Conservation (phyloP, 1,284 basidiomycete species). For the Phlebopus sp. region DNA sequence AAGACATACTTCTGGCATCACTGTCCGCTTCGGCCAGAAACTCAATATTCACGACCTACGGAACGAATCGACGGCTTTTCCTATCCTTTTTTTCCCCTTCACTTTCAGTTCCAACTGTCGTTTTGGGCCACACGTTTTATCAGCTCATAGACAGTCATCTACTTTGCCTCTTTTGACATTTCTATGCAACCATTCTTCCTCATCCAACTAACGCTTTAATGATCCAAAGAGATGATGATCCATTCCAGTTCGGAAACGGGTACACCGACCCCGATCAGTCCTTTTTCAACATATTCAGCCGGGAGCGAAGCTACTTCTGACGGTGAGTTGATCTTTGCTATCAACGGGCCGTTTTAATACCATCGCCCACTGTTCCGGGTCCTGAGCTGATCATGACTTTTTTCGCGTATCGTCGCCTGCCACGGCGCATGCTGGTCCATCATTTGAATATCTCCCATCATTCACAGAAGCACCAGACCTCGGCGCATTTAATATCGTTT, state of each 20-base stretch:
- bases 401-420: not conserved
- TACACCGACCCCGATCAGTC: conserved; percentile 25
- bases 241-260: conserved; percentile 18
- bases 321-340: conserved; percentile 36
- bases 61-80: conserved; percentile 1
- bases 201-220: conserved; percentile 3
- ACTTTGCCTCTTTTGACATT: not conserved
- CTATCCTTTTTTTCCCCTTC: conserved; percentile 1
- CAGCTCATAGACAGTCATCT: not conserved
- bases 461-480: conserved; percentile 66
- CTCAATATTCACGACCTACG: not conserved
- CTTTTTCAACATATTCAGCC: conserved; percentile 32
- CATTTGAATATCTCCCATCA: conserved; percentile 3
- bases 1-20: not conserved
- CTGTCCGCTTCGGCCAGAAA: not conserved
- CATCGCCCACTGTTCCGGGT: not conserved
- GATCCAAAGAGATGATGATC: conserved; percentile 8
- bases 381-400: not conserved
- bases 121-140: not conserved
- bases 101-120: not conserved
- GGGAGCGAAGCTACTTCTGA: conserved; percentile 68
- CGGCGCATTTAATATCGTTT: conserved; percentile 69
- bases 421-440: conserved; percentile 4
- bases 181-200: not conserved
- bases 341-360: not conserved